phyloP scores from a whole-genome alignment of 768 basidiomycete genomes.

The Sistotremastrum niveocremeum region DNA sequence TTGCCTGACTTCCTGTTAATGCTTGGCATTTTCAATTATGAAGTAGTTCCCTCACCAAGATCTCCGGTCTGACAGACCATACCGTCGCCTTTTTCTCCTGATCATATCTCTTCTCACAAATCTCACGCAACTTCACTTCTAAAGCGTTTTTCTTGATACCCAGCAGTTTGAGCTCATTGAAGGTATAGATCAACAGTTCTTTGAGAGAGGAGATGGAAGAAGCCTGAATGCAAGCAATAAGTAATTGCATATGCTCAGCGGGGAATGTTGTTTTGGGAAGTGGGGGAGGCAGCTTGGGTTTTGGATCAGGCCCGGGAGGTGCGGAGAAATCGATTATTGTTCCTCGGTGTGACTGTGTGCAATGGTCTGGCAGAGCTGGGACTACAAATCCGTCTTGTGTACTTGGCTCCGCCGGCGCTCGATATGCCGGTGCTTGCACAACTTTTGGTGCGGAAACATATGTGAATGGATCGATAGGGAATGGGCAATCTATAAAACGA shows the following conservation, averaged over 20 bases:
- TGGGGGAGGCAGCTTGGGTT: neutral
- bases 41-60: conserved; percentile 8
- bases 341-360: conserved; percentile 9
- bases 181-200: conserved; percentile 59
- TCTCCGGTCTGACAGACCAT: conserved; percentile 51
- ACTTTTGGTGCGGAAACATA: conserved; percentile 42
- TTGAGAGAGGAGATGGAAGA: conserved; percentile 49
- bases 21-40: too few relatives aligned
- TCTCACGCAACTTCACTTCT: conserved; percentile 66
- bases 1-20: too few relatives aligned
- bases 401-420: conserved; percentile 8
- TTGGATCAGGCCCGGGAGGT: conserved; percentile 1
- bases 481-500: conserved; percentile 43
- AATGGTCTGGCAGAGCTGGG: conserved; percentile 29
- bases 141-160: conserved; percentile 77
- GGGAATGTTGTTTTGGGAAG: conserved; percentile 52
- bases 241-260: conserved; percentile 41
- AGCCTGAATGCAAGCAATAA: conserved; percentile 49
- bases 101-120: conserved; percentile 46
- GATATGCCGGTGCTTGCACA: conserved; percentile 18
- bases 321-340: conserved; percentile 2
- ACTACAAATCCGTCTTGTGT: conserved; percentile 28
- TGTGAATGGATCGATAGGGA: conserved; percentile 66
- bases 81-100: conserved; percentile 42
- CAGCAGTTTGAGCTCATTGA: conserved; percentile 51